A percentile compares a stretch with the other conserved stretches of the same genome.
phyloP scores from a whole-genome alignment of 31 red algal species.

The Porphyra umbilicalis region DNA sequence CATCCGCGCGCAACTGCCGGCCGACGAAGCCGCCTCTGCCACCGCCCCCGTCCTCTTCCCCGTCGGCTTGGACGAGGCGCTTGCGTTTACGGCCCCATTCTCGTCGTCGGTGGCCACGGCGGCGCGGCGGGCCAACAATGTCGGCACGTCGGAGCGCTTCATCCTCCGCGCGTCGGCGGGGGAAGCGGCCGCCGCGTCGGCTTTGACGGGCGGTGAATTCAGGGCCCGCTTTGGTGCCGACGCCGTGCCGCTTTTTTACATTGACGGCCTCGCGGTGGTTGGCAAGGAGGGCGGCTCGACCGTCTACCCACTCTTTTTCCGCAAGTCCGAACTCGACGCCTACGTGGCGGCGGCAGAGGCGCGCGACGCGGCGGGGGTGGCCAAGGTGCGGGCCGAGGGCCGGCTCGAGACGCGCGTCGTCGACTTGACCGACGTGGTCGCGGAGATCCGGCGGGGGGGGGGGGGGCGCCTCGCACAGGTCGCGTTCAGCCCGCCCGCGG shows the following conservation, averaged over 20 bases:
- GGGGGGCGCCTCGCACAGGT: not conserved
- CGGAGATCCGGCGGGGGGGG: not conserved
- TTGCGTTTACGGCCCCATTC: conserved; percentile 12
- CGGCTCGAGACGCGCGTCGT: not conserved
- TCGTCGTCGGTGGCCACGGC: conserved; percentile 1
- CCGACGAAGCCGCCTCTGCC: conserved; percentile 33
- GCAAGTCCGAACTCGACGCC: conserved; percentile 57
- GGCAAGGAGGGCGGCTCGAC: conserved; percentile 2
- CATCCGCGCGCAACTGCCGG: not conserved
- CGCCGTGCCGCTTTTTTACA: conserved; percentile 60
- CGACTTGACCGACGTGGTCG: not conserved
- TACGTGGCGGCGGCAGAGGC: not conserved
- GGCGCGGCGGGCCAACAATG: conserved; percentile 6
- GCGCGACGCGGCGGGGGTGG: not conserved
- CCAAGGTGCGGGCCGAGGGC: not conserved
- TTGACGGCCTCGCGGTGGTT: conserved; percentile 49
- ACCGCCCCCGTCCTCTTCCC: conserved; percentile 40
- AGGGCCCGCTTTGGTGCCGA: conserved; percentile 27
- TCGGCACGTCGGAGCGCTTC: conserved; percentile 42
- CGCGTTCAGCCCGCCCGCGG: not conserved
- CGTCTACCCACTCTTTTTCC: conserved; percentile 65
- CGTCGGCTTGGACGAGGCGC: conserved; percentile 51
- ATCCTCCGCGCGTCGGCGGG: conserved; percentile 47
- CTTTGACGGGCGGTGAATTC: conserved; percentile 60
- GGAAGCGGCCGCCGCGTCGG: conserved; percentile 33